phyloP scores from a whole-genome alignment of 2,329 filamentous ascomycete genomes.

The Chaetomiaceae sp. region DNA sequence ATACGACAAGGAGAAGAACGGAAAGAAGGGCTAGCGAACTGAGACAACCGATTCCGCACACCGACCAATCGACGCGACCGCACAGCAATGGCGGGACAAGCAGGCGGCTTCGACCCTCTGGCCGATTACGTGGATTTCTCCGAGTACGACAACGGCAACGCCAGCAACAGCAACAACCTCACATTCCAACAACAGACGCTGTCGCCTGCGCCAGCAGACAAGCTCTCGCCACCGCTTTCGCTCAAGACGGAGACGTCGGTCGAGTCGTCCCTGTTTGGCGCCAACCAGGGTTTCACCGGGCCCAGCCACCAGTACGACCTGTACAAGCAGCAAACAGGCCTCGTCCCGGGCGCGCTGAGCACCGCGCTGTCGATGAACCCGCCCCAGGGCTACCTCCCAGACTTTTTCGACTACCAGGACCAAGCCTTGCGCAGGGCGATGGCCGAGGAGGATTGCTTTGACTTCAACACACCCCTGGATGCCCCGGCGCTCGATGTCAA shows the following conservation, averaged over 20 bases:
- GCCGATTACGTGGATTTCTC: conserved; percentile 58
- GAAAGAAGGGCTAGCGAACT: conserved; percentile 14
- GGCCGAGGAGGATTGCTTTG: conserved; percentile 58
- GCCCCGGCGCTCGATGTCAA: conserved; percentile 57
- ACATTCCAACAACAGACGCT: conserved; percentile 46
- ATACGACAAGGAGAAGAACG: conserved; percentile 2
- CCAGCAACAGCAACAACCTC: conserved; percentile 29
- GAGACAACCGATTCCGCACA: conserved; percentile 25
- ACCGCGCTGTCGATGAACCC: conserved; percentile 76
- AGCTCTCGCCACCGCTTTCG: conserved; percentile 58
- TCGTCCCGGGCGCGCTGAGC: conserved; percentile 77
- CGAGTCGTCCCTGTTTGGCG: conserved; percentile 45
- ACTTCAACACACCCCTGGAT: conserved; percentile 58
- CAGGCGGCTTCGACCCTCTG: conserved; percentile 45
- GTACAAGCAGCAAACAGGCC: conserved; percentile 92
- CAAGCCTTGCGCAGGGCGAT: conserved; percentile 35
- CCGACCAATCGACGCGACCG: neutral
- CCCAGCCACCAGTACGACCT: conserved; percentile 94
- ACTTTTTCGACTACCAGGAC: conserved; percentile 42
- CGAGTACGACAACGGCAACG: conserved; percentile 51
- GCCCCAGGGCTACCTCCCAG: conserved; percentile 48
- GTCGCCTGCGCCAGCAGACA: conserved; percentile 30
- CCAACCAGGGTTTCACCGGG: conserved; percentile 60
- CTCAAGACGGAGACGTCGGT: conserved; percentile 53
- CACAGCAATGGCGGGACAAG: conserved; percentile 26